Base-by-base conservation (phyloP, 805 yeast genomes). In the Zygosaccharomyces pseudorouxii region DNA sequence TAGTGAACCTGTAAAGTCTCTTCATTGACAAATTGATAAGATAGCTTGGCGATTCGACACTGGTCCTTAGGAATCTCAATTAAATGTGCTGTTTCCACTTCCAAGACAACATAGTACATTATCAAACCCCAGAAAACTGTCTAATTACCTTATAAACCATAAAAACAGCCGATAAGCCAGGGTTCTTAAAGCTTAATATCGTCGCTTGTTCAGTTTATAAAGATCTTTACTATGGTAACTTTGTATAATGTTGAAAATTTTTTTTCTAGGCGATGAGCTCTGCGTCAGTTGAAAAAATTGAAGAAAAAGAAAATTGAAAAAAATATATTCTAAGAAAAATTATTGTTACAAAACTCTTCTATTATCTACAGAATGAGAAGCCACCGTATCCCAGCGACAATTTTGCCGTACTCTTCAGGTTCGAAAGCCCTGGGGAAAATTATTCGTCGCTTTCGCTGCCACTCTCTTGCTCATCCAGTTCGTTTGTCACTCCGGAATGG, bases 11-110 rank as follows among this genome's bases (percentile, higher is more conserved):
- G 69, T 47, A 82, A 66, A 2, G 79, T 71, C 4, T 67, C 58
- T 16, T 86, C 76, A 59, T 84, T 81, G 14, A 86, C 67, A 3
- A 82, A 58, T 25, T 76, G 67, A 86, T 92, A 88, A 3, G 86
- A 79, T 12, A 88, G 64, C 60, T 81, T 86, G 30, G 81, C 75
- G 48, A 82, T 71, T 63, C 84, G 89, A 4, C 84, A 74, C 28
- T 86, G 75, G 64, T 86, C 95, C 58, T 79, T 80, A 12, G 68
- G 67, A 1, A 55, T 55, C 35, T 59, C 64, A 31, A 52, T 53
- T 36, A 46, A 42, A 47, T 58, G 59, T 22, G 49, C 44, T 11
- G 54, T 50, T 42, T 56, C 56, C 11, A 56, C 53, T 48, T 62
- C 63, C 46, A 59, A 47, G 46, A 59, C 60, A 46, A 59, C 60